Conservation (phyloP, 441 rosid species). For the Erysimum pusillum region DNA sequence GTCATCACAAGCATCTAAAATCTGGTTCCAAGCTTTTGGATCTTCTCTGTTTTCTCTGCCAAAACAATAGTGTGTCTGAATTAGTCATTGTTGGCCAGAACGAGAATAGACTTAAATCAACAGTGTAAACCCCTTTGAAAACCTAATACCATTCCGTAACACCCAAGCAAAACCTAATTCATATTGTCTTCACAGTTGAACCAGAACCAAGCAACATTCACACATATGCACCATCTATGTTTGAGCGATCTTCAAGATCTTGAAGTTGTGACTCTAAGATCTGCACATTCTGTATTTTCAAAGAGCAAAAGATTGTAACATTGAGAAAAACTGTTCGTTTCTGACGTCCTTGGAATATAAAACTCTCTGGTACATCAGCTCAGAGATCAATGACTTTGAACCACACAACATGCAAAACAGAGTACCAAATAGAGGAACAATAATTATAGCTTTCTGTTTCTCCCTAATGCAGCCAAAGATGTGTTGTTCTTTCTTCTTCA, state of each 20-base stretch:
- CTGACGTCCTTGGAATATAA: not conserved
- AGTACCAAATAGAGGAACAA: not conserved
- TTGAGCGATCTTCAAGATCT: slow-evolving; percentile 1
- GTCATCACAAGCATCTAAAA: not conserved
- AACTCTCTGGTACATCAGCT: no score
- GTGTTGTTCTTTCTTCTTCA: not conserved
- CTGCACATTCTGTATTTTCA: not conserved
- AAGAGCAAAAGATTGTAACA: not conserved
- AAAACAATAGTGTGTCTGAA: not conserved
- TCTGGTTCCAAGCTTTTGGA: not conserved
- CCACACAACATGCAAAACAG: not conserved
- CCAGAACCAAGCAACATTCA: not conserved
- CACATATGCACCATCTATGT: not conserved
- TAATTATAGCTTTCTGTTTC: not conserved
- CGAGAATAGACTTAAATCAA: not conserved
- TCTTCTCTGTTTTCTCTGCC: not conserved
- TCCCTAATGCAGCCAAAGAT: not conserved
- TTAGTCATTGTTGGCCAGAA: not conserved
- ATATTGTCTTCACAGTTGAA: not conserved
- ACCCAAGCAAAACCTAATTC: not conserved
- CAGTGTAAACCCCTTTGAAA: not conserved
- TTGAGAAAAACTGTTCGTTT: not conserved
- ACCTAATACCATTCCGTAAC: not conserved
- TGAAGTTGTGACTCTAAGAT: not conserved
- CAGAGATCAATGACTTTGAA: slow-evolving; percentile 8